Evolutionary conservation across 2,329 filamentous ascomycete species (phyloP), one percentile per base, ranked within the genome.

Genomic region (Amauroascus niger): DNA sequence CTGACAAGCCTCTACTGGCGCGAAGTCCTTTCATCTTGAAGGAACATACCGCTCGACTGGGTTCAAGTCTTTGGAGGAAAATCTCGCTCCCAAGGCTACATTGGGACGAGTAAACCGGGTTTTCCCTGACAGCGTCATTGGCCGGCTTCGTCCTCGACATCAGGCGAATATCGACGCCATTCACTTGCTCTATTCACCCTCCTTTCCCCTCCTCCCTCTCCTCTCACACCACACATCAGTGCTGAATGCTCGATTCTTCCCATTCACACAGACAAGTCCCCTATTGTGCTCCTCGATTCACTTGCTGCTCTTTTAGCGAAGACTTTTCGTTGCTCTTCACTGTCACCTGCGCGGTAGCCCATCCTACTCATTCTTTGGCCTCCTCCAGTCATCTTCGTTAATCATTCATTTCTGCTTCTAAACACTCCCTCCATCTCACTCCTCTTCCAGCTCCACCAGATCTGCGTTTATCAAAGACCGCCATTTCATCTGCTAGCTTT

Each of bases 141-240:
- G 46, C 41, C 32, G 50, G 50, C 40, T 52, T 39, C 30, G 40
- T 30, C 40, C 50, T 20, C 20, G 28, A 52, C 30, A 52, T 52
- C 43, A 46, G 50, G 50, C 40, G 50, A 52, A 52, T 52, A 45
- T 46, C 43, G 16, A 46, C 16, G 14, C 41, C 4, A 52, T 46
- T 46, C 40, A 52, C 32, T 20, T 2, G 24, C 32, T 43, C n/a
- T 20, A 20, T 26, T 46, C 26, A 11, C 32, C 14, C 14, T 11
- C 33, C 13, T 11, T 16, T 30, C n/a, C 24, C n/a, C n/a, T n/a
- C n/a, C n/a, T n/a, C n/a, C n/a, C n/a, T n/a, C n/a, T n/a, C n/a
- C n/a, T n/a, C n/a, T n/a, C n/a, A n/a, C n/a, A n/a, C n/a, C 50
- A 30, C 20, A 46, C 22, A 14, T 28, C 43, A 14, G 35, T 40